Base-by-base conservation (phyloP, 2,329 filamentous ascomycete species). In the Corinectria fuckeliana region DNA sequence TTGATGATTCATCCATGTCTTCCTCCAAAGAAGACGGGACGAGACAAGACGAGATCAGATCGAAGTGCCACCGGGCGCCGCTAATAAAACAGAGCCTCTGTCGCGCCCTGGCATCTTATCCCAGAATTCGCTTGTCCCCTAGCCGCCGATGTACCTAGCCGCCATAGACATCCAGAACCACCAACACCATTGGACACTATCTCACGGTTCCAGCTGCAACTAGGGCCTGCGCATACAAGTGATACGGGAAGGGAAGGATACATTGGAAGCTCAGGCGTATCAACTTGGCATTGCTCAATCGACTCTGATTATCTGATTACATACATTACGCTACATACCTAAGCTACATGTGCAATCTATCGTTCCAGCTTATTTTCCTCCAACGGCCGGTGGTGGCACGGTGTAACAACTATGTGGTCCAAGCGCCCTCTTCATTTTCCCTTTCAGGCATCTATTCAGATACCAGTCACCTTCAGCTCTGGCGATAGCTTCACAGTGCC, bases 131-230 rank as follows among this genome's bases (percentile, higher is more conserved):
- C 8, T 2, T 16, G 8, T 26, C 13, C 4, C 18, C n/a, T 18
- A 34, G 47, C 39, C 47, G 54, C 54, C 47, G 45, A 47, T 57
- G n/a, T n/a, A n/a, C 21, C 16, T 44, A 57, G 25, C 55, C 48
- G 39, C 48, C 48, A 34, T 16, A 28, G n/a, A n/a, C n/a, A n/a
- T n/a, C n/a, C n/a, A n/a, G n/a, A n/a, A n/a, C n/a, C n/a, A n/a
- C n/a, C n/a, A n/a, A n/a, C n/a, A n/a, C n/a, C n/a, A n/a, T n/a
- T n/a, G n/a, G n/a, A n/a, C n/a, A n/a, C n/a, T n/a, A n/a, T n/a
- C n/a, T n/a, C n/a, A n/a, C n/a, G n/a, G n/a, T n/a, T n/a, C n/a
- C n/a, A n/a, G n/a, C n/a, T n/a, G n/a, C n/a, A n/a, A n/a, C n/a
- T n/a, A n/a, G n/a, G n/a, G n/a, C n/a, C n/a, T n/a, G n/a, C n/a